These are phyloP conservation scores for Friedmanniomyces simplex DNA, from an alignment of 495 filamentous ascomycete genomes.

Conservation along the genomic window DNA sequence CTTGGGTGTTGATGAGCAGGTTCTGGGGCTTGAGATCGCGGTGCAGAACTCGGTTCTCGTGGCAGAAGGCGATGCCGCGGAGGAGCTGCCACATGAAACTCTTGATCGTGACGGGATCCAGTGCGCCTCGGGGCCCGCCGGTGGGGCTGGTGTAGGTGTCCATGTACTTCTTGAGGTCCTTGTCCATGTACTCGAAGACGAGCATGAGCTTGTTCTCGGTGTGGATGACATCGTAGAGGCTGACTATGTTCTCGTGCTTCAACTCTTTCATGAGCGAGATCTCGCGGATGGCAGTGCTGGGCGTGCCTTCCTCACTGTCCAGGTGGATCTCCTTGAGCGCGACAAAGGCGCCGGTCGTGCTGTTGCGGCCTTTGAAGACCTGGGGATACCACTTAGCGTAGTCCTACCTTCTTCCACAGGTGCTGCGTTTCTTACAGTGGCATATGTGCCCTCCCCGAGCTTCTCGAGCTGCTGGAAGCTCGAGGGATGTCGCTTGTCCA, in stretches of 20 bases:
- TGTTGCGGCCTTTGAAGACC: constrained; percentile 39
- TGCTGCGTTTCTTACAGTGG: constrained; percentile 53
- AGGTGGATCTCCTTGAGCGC: constrained; percentile 97
- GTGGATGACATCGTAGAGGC: constrained; percentile 87
- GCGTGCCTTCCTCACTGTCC: constrained; percentile 93
- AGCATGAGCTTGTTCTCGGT: constrained; percentile 96
- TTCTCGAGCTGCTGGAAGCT: constrained; percentile 98
- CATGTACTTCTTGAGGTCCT: constrained; percentile 98
- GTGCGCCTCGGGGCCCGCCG: constrained; percentile 64
- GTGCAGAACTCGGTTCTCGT: constrained; percentile 89
- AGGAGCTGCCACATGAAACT: constrained; percentile 96
- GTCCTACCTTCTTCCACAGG: background rate
- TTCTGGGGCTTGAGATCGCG: constrained; percentile 96
- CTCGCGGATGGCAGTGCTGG: constrained; percentile 91
- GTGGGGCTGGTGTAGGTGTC: constrained; percentile 36
- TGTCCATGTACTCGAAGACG: constrained; percentile 88
- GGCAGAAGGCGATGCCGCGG: constrained; percentile 89
- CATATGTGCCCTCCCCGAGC: constrained; percentile 97
- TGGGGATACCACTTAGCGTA: constrained; percentile 9
- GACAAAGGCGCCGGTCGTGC: constrained; percentile 43
- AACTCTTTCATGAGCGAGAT: constrained; percentile 96
- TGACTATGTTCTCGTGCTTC: constrained; percentile 90
- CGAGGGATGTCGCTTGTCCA: constrained; percentile 86
- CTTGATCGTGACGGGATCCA: constrained; percentile 82
- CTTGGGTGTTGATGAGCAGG: constrained; percentile 68